These are phyloP conservation scores for Syzygium aqueum DNA, from an alignment of 345 rosid genomes.

Conservation along the genomic window DNA sequence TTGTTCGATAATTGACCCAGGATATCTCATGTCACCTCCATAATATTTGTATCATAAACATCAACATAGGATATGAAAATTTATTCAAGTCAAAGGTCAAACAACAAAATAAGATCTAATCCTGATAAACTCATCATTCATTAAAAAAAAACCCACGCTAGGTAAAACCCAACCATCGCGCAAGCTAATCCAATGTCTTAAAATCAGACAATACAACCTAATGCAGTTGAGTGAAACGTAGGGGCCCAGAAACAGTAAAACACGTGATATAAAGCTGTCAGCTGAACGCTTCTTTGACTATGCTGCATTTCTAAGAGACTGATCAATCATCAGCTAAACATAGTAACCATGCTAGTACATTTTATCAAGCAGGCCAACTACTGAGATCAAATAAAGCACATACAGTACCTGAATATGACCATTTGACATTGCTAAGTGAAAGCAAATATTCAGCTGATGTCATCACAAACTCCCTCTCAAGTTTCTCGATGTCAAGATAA, in stretches of 20 bases:
- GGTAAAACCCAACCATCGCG: background rate
- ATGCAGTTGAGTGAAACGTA: background rate
- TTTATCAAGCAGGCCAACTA: background rate
- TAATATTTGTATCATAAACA: background rate
- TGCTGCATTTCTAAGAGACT: background rate
- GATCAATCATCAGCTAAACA: background rate
- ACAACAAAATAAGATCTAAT: background rate
- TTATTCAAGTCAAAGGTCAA: background rate
- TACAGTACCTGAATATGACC: slow-evolving; percentile 57
- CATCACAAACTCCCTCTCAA: slow-evolving; percentile 70
- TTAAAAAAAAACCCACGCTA: background rate
- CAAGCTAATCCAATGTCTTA: background rate
- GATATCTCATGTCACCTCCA: background rate
- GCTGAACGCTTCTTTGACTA: background rate
- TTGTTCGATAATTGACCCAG: background rate
- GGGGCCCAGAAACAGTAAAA: background rate
- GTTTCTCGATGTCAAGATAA: slow-evolving; percentile 55
- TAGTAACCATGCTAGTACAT: background rate
- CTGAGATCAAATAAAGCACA: background rate
- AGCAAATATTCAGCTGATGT: slow-evolving; percentile 82
- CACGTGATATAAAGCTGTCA: background rate
- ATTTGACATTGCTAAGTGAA: slow-evolving; percentile 50
- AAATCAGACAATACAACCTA: background rate
- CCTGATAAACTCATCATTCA: background rate
- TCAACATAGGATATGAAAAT: background rate